Base-by-base conservation (phyloP, 345 rosid species). In the Camelina neglecta region DNA sequence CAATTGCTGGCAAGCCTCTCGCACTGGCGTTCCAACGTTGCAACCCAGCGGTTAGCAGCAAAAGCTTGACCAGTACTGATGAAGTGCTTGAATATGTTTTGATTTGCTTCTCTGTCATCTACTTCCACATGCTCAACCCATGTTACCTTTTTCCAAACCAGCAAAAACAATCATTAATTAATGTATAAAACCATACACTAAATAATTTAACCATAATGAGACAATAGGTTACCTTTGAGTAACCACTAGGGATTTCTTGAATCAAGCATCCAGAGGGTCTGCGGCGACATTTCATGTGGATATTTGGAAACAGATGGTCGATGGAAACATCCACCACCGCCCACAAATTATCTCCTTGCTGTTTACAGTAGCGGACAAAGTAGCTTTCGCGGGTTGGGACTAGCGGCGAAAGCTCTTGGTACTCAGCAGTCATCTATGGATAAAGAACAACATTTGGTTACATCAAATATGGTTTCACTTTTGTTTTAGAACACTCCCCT, bases 101-200 rank as follows among this genome's bases (percentile, higher is more conserved):
- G 88, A 48, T 83, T 85, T 16, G 84, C 91, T 20, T 87, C 96
- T 71, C 87, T 77, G 51, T 93, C 96, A 72, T 93, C 96, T 44
- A 88, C 95, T 75, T 96, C 98, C 24, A 93, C 90, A 82, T 93
- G 85, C 71, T 96, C 99, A 48, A 96, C 84, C 99, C 99, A 96
- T 1, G 87, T 91, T 26, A 96, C 95, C 99, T 93, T 69, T 33
- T 35, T 39, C 15, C 33, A 48, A 59, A 56, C 42, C 26, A 75
- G 55, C 75, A 39, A 65, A 65, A 15, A 60, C 49, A 60, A 70
- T 10, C 56, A 35, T 13, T 29, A 6, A 35, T 13, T 29, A 6
- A 59, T 48, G 48, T 70, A 60, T 9, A 15, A 56, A 4, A 6
- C 39, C 20, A 24, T 2, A 50, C 4, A 24, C 3, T 35, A 1